Base-by-base conservation (phyloP, 2,329 filamentous ascomycete species). In the Incumbomyces lentus region DNA sequence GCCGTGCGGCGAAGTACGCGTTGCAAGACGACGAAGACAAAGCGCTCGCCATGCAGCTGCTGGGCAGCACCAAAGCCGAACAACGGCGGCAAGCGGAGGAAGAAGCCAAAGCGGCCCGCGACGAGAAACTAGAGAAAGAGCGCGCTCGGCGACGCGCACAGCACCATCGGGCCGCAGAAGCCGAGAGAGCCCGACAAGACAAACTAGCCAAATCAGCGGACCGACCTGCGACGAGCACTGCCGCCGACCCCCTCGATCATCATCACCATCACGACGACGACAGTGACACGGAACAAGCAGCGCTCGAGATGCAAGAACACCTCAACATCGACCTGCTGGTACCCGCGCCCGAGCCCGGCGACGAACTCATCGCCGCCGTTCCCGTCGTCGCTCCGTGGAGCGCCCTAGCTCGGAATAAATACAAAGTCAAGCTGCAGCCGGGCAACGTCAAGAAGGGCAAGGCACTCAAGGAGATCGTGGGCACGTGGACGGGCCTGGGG, bases 1-100 rank as follows among this genome's bases (percentile, higher is more conserved):
- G 59, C 41, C 56, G 38, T 65, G 73, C 12, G 81, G 89, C 48
- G 87, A 88, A 26, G 87, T 98, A 98, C 67, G 90, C 84, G 38
- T 72, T 93, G 57, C 92, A 96, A 71, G 90, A 96, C 57, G 88
- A 95, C 46, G 90, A 95, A 64, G 92, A 98, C 59, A 86, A 88
- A 11, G 78, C 76, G 6, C 76, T 89, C 0, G 87, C 88, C 29
- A 84, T 95, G 65, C 75, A 81, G 18, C 74, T 96, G n/a, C 79
- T 95, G n/a, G 92, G 92, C 33, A 82, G 86, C 75, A 49, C 55
- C 46, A 62, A 65, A 55, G 82, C 82, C 1, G 75, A 77, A 32
- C 75, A 84, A 56, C 80, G 81, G 52, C 78, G 76, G 12, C 78
- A 83, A 56, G 82, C 80, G 2, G 83, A 86, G 35, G 65, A 66